Base-by-base conservation (phyloP, 805 yeast species). In the Priceomyces medius region DNA sequence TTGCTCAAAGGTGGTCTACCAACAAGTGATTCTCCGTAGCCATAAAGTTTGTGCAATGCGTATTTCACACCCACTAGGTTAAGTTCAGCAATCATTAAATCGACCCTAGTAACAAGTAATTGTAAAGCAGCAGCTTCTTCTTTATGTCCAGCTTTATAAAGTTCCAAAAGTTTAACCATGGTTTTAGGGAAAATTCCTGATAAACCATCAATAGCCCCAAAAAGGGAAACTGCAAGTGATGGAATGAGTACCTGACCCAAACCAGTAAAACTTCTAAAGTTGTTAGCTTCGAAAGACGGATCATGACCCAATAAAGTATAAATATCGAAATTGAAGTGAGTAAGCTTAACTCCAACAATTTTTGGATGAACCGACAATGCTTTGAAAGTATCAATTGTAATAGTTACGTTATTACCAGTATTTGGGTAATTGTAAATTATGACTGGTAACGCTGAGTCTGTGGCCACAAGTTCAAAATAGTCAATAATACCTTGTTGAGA, bases 391-490 rank as follows among this genome's bases (percentile, higher is more conserved):
- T 55, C 53, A 4, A 43, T 38, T 3, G 40, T 35, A 24, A 58
- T 38, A 7, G 52, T 51, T 20, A 61, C 53, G 17, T 58, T 58
- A 29, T 64, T 64, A 21, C 58, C 38, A 10, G 55, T 59, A 4
- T 61, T 65, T n/a, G 68, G 68, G 40, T 59, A 64, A 20, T 60
- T 47, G 45, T 64, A 63, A 24, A 64, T 51, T 31, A 63, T 31
- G 3, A 64, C 46, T 13, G 70, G 68, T 7, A 64, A 39, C 1
- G 55, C 55, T 12, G 64, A 48, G 23, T 46, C 43, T 17, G 54
- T 56, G 17, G 66, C 70, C 16, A 63, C 55, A 6, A 40, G 43
- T 3, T 43, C 35, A 46, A 51, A 64, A 44, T 55, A 64, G 26
- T 55, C 57, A 27, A 49, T 44, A 19, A 64, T 38, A 1, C 64